Percentiles rank a stretch among this genome's conserved stretches.
These are phyloP conservation scores for Rhexocercosporidium sp. DNA, from an alignment of 2,329 filamentous ascomycete species.

Conservation along the genomic window DNA sequence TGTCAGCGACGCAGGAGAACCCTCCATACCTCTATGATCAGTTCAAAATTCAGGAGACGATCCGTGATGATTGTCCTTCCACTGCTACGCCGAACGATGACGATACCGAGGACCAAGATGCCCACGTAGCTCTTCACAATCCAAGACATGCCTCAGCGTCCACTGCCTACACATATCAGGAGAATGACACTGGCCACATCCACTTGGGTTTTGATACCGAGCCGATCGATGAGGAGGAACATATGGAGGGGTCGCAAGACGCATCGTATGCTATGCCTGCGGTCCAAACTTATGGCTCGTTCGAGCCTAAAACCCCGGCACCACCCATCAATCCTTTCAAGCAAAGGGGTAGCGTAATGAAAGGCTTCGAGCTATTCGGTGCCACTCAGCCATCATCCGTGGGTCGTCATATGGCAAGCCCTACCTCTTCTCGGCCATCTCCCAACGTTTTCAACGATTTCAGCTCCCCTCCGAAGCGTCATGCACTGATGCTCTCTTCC, in stretches of 20 bases:
- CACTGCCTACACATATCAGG: conserved; percentile 36
- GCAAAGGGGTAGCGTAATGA: conserved; percentile 39
- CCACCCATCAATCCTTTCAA: conserved; percentile 40
- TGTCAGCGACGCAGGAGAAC: conserved; percentile 41
- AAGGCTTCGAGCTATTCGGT: conserved; percentile 37
- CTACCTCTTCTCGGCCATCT: conserved; percentile 40
- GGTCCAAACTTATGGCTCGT: conserved; percentile 19
- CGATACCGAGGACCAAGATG: background rate
- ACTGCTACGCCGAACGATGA: conserved; percentile 9
- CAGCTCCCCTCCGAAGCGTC: conserved; percentile 30
- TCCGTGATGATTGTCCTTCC: conserved; percentile 16
- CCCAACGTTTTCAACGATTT: conserved; percentile 36
- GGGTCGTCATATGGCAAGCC: conserved; percentile 31
- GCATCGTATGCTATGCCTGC: conserved; percentile 24
- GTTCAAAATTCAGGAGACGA: conserved; percentile 19
- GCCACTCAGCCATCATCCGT: conserved; percentile 41
- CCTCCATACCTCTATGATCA: conserved; percentile 36
- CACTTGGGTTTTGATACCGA: conserved; percentile 26
- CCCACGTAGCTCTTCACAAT: background rate
- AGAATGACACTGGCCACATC: conserved; percentile 38
- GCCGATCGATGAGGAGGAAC: conserved; percentile 10
- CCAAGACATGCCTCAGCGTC: conserved; percentile 29
- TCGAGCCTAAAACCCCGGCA: conserved; percentile 40
- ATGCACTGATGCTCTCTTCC: conserved; percentile 26
- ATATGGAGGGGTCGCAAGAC: conserved; percentile 34